These are phyloP conservation scores for Trichosporon sp. DNA, from an alignment of 1,284 basidiomycete species.

Conservation along the genomic window DNA sequence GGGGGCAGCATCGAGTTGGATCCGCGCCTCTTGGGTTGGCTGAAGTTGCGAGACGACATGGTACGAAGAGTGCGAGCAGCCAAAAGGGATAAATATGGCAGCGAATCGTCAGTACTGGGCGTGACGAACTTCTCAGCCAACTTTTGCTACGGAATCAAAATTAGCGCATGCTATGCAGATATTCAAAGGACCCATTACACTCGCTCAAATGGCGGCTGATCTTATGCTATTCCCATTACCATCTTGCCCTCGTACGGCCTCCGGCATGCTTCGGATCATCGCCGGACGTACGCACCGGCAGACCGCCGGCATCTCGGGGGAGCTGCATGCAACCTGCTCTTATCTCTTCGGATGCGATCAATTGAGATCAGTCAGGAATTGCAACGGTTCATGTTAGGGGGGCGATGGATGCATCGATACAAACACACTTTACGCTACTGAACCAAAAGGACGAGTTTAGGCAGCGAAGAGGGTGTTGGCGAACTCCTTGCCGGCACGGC, in stretches of 20 bases:
- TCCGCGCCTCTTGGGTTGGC: slow-evolving; percentile 32
- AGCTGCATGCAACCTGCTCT: background rate
- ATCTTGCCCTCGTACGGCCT: background rate
- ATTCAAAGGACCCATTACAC: background rate
- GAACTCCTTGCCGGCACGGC: slow-evolving; percentile 77
- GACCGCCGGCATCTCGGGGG: background rate
- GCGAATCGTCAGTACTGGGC: background rate
- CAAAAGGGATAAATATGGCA: background rate
- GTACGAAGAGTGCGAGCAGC: background rate
- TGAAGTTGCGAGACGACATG: slow-evolving; percentile 19
- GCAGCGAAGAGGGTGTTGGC: slow-evolving; percentile 77
- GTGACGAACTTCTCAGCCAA: slow-evolving; percentile 16
- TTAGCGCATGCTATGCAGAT: background rate
- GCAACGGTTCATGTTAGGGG: background rate
- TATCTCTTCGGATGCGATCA: background rate
- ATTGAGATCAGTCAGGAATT: background rate
- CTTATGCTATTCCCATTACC: background rate
- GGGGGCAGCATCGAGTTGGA: slow-evolving; percentile 20
- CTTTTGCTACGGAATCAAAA: slow-evolving; percentile 14
- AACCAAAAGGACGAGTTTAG: slow-evolving; percentile 52
- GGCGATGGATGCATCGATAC: slow-evolving; percentile 18
- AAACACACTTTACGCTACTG: slow-evolving; percentile 12
- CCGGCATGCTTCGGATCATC: background rate
- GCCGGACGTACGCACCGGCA: background rate
- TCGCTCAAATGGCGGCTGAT: background rate